These are phyloP conservation scores for Luvunga scandens DNA, from an alignment of 345 rosid species.

Conservation along the genomic window DNA sequence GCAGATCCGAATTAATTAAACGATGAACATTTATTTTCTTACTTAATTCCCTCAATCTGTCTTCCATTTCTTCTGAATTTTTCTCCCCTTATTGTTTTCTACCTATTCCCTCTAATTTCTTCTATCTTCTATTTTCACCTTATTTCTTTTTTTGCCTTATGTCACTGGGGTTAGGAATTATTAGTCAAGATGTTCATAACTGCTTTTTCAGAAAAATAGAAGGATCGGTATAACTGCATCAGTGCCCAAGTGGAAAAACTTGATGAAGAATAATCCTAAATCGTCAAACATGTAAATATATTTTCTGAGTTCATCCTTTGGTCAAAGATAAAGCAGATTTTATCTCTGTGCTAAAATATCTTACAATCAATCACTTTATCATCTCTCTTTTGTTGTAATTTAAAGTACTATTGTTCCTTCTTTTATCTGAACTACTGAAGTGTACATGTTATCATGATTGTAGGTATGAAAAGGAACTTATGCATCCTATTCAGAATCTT, in stretches of 20 bases:
- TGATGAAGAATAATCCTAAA: not conserved
- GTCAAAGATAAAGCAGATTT: not conserved
- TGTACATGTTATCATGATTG: not conserved
- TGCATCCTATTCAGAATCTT: slow-evolving; percentile 87
- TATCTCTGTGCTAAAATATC: not conserved
- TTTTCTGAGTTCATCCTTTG: not conserved
- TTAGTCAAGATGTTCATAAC: not conserved
- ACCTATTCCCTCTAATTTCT: not conserved
- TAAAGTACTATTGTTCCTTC: not conserved
- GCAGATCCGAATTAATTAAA: not conserved
- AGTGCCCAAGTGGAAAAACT: not conserved
- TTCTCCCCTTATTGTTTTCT: not conserved
- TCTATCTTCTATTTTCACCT: not conserved
- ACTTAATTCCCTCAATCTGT: not conserved
- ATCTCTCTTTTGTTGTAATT: not conserved
- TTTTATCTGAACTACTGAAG: not conserved
- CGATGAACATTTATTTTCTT: not conserved
- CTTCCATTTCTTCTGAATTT: not conserved
- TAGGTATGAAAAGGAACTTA: slow-evolving; percentile 88
- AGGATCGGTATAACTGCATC: not conserved
- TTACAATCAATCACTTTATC: not conserved
- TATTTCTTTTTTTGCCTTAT: not conserved
- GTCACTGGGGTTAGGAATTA: not conserved
- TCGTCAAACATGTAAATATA: not conserved
- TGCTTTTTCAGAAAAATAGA: not conserved